phyloP scores from a whole-genome alignment of 768 basidiomycete genomes.

The Lentinula raphanica region DNA sequence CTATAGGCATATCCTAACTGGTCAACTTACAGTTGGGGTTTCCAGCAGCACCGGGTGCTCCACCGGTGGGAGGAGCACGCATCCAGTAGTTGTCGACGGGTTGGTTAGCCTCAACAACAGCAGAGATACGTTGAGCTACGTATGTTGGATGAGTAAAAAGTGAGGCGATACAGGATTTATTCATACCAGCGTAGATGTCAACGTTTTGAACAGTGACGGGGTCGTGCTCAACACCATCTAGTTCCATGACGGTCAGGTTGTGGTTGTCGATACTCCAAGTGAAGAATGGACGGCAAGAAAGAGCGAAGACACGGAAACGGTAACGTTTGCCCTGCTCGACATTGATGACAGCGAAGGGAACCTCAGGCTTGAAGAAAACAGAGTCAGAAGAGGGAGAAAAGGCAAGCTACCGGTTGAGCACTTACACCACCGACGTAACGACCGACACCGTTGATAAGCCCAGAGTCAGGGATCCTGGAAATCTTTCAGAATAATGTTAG shows the following conservation, averaged over 20 bases:
- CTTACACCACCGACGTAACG: conserved; percentile 10
- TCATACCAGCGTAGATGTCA: conserved; percentile 12
- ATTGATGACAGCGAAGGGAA: conserved; percentile 18
- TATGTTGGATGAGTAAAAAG: neutral
- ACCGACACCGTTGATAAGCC: conserved; percentile 26
- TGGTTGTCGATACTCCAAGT: conserved; percentile 26
- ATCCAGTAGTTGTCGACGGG: conserved; percentile 29
- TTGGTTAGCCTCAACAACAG: conserved; percentile 19
- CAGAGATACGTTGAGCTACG: conserved; percentile 6
- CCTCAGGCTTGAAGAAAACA: conserved; percentile 10
- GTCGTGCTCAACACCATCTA: conserved; percentile 21
- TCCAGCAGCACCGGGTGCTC: neutral
- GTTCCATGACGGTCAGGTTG: conserved; percentile 19
- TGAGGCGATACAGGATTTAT: neutral
- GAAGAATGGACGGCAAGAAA: conserved; percentile 23
- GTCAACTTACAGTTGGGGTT: conserved; percentile 19
- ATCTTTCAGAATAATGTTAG: neutral
- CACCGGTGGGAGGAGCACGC: conserved; percentile 14
- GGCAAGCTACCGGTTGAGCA: neutral
- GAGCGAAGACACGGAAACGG: conserved; percentile 25
- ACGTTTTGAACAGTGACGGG: conserved; percentile 20
- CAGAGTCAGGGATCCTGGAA: conserved; percentile 14
- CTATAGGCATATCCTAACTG: neutral
- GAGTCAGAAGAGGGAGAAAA: neutral
- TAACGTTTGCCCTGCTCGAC: conserved; percentile 18